Evolutionary conservation across 805 yeast species (phyloP).

Genomic region (Saccharomycopsis oosterbeekiorum): DNA sequence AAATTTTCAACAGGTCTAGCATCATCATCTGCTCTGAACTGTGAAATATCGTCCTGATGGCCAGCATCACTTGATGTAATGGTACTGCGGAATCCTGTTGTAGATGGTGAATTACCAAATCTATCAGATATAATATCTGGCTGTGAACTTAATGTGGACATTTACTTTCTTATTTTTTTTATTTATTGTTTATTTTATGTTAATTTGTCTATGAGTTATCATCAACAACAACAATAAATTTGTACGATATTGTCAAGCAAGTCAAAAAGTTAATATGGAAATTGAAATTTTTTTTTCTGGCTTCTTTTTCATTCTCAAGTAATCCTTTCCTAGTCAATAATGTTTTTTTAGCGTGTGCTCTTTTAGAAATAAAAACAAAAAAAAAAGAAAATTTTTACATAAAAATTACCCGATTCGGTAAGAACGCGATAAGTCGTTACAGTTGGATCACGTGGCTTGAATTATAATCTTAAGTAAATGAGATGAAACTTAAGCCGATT

Average conservation of each 20-base stretch:
- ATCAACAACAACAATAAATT: neutral
- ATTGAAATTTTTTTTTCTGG: too few relatives aligned
- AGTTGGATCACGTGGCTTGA: neutral
- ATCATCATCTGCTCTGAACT: constrained; percentile 7
- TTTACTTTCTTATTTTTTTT: neutral
- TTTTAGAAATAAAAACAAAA: neutral
- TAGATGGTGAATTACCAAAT: constrained; percentile 15
- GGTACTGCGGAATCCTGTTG: constrained; percentile 14
- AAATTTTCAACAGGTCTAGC: constrained; percentile 13
- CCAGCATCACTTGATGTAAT: constrained; percentile 14
- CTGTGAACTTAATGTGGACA: constrained; percentile 16
- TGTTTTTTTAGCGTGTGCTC: neutral
- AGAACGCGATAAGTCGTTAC: neutral
- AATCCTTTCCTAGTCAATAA: neutral
- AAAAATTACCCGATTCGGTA: neutral
- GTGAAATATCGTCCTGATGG: neutral
- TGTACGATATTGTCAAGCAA: too few relatives aligned
- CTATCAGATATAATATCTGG: constrained; percentile 14
- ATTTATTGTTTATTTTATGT: neutral
- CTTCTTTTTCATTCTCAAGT: too few relatives aligned
- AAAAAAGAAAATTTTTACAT: neutral
- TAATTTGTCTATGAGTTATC: neutral
- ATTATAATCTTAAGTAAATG: neutral
- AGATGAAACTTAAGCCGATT: too few relatives aligned
- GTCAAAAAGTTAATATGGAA: too few relatives aligned